phyloP scores from a whole-genome alignment of 805 yeast genomes.

The Sugiyamaella boreocaroliniensis region DNA sequence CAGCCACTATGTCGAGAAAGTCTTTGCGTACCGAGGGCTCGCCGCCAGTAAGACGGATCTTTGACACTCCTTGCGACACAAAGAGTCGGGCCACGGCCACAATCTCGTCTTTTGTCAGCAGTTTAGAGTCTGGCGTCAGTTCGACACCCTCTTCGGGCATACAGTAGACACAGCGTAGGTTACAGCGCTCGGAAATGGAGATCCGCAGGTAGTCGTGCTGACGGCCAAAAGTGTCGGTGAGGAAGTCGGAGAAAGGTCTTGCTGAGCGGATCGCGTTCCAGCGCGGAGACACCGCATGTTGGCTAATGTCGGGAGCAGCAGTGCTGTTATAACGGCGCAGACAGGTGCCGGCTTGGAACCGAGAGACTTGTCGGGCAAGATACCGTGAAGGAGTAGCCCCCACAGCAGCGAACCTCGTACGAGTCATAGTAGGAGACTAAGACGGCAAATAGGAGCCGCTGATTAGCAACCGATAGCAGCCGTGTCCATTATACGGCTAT shows the following conservation, averaged over 20 bases:
- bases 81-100: slow-evolving; percentile 38
- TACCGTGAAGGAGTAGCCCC: no score
- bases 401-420: no score
- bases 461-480: background rate
- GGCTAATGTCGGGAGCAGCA: background rate
- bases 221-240: slow-evolving; percentile 41
- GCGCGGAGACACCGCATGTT: background rate
- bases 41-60: slow-evolving; percentile 50
- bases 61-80: slow-evolving; percentile 44
- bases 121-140: slow-evolving; percentile 37
- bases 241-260: slow-evolving; percentile 35
- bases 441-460: no score
- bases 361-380: no score
- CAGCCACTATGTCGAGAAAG: slow-evolving; percentile 38
- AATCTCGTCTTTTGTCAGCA: slow-evolving; percentile 42
- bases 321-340: background rate
- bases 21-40: slow-evolving; percentile 51
- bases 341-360: no score
- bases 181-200: slow-evolving; percentile 47
- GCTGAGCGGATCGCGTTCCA: slow-evolving; percentile 15
- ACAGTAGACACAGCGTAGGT: slow-evolving; percentile 41
- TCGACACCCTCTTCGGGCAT: slow-evolving; percentile 54
- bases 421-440: no score
- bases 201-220: slow-evolving; percentile 46
- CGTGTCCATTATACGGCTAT: background rate